Evolutionary conservation across 768 basidiomycete genomes (phyloP).

Genomic region (Vishniacozyma victoriae): DNA sequence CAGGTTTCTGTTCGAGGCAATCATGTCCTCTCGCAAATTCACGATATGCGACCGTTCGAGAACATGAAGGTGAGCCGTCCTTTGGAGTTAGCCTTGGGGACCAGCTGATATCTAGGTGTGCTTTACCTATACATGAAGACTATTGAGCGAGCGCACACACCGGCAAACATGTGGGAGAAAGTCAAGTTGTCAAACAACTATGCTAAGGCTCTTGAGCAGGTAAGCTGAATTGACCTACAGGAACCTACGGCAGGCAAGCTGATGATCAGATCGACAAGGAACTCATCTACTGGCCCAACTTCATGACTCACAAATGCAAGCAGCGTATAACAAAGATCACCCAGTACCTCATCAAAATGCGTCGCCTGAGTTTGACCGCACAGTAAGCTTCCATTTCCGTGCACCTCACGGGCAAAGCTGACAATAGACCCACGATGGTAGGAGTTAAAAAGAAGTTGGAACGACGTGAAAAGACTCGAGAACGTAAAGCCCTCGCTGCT

Average conservation of each 20-base stretch:
- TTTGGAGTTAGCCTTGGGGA: not conserved
- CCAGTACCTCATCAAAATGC: slow-evolving; percentile 98
- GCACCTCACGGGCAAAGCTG: not conserved
- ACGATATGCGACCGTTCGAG: slow-evolving; percentile 94
- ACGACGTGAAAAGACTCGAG: slow-evolving; percentile 80
- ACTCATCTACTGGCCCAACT: slow-evolving; percentile 97
- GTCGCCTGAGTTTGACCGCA: slow-evolving; percentile 74
- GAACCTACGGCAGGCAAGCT: not conserved
- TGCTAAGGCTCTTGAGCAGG: slow-evolving; percentile 90
- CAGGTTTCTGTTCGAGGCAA: slow-evolving; percentile 87
- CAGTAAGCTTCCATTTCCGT: slow-evolving; percentile 57
- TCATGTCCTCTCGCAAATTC: slow-evolving; percentile 98
- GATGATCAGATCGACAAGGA: slow-evolving; percentile 77
- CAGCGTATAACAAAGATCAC: slow-evolving; percentile 98
- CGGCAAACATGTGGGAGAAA: slow-evolving; percentile 96
- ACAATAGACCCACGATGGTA: slow-evolving; percentile 73
- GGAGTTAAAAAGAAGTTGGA: slow-evolving; percentile 97
- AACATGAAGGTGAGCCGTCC: slow-evolving; percentile 69
- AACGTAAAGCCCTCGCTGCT: slow-evolving; percentile 91
- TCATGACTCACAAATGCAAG: slow-evolving; percentile 97
- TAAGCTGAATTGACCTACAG: slow-evolving; percentile 44
- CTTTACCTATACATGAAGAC: slow-evolving; percentile 96
- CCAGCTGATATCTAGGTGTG: slow-evolving; percentile 53
- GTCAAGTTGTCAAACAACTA: slow-evolving; percentile 91
- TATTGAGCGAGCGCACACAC: slow-evolving; percentile 92